phyloP scores from a whole-genome alignment of 352 stramenopile genomes.

The Aphanomyces astaci region DNA sequence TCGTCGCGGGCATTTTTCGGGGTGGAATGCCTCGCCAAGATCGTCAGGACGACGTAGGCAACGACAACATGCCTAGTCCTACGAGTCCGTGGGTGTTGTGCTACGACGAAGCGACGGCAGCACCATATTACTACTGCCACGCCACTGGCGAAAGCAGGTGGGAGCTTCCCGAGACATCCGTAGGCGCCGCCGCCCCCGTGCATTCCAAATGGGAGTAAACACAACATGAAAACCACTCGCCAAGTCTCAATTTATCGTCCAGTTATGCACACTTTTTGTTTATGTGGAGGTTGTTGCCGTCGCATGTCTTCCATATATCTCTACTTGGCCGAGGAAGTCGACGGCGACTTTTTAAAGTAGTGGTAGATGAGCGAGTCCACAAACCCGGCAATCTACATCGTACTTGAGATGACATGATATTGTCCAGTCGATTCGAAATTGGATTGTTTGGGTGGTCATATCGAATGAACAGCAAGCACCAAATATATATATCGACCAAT shows the following conservation, averaged over 20 bases:
- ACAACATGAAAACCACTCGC: background rate
- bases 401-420: background rate
- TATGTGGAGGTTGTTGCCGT: background rate
- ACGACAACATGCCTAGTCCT: no score
- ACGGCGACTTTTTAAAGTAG: background rate
- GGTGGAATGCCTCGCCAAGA: conserved; percentile 25
- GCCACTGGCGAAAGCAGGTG: conserved; percentile 63
- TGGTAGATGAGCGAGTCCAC: conserved; percentile 80
- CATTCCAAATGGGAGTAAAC: conserved; percentile 16
- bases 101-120: conserved; percentile 44
- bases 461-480: no score
- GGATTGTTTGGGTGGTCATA: no score
- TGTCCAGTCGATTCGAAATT: no score
- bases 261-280: background rate
- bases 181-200: no score
- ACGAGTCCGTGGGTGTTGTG: conserved; percentile 43
- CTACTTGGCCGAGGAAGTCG: background rate
- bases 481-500: no score
- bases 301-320: background rate
- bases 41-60: no score
- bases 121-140: conserved; percentile 67
- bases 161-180: conserved; percentile 30
- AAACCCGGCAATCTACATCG: conserved; percentile 69
- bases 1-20: conserved; percentile 26
- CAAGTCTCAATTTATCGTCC: background rate